A percentile compares a stretch with the other conserved stretches of the same genome.
Evolutionary conservation across 495 filamentous ascomycete genomes (phyloP).

Genomic region (Emericellopsis terricola): DNA sequence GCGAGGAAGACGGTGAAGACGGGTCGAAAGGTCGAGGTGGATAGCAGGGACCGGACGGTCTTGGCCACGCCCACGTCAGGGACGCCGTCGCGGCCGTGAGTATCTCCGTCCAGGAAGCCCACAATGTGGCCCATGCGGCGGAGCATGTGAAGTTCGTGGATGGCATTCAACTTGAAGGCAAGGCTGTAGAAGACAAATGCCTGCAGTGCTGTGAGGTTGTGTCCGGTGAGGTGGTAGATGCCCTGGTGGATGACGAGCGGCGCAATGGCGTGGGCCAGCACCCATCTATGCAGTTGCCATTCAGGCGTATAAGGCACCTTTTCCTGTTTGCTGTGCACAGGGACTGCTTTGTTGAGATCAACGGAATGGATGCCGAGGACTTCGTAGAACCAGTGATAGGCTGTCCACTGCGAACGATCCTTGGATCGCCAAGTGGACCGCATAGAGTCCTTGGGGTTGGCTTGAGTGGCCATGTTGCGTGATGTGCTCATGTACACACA

Average conservation of each 20-base stretch:
- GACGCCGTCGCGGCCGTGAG: neutral
- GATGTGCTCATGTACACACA: no score
- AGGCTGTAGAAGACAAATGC: neutral
- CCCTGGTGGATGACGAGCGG: neutral
- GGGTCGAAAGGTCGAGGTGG: neutral
- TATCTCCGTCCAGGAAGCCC: neutral
- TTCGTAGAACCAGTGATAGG: neutral
- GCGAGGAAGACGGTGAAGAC: neutral
- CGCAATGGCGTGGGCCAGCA: neutral
- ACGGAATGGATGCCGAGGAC: neutral
- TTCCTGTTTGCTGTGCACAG: neutral
- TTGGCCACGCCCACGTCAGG: neutral
- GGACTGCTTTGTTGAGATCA: neutral
- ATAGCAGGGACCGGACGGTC: neutral
- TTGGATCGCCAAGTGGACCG: neutral
- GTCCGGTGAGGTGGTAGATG: neutral
- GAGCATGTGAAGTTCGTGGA: neutral
- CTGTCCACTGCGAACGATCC: neutral
- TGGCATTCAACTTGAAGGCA: neutral
- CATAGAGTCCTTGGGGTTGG: neutral
- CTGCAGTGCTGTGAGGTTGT: neutral
- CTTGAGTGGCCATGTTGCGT: neutral
- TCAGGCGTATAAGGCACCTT: neutral
- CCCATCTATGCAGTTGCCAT: neutral
- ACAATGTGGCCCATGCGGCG: neutral